Conservation (phyloP, 257 asterid species). For the Paraleonurus japonicus region DNA sequence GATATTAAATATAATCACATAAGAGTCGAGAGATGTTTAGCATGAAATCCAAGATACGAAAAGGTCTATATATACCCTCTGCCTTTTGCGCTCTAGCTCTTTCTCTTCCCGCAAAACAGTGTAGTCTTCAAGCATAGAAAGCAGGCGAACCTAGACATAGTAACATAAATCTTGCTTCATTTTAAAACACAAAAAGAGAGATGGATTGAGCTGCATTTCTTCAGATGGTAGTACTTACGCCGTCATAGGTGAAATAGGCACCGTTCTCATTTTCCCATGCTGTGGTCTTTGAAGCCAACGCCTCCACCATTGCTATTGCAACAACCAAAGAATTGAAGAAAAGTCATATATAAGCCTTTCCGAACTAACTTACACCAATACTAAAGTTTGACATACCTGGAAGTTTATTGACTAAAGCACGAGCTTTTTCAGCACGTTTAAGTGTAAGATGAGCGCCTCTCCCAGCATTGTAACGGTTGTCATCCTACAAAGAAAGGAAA, state of each 20-base stretch:
- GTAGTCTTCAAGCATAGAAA: constrained; percentile 85
- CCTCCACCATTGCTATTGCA: constrained; percentile 80
- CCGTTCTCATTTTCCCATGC: constrained; percentile 95
- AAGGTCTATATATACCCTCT: constrained; percentile 53
- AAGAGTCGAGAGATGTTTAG: constrained; percentile 18
- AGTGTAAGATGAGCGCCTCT: constrained; percentile 95
- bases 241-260: constrained; percentile 74
- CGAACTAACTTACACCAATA: not conserved
- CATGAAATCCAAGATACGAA: constrained; percentile 1
- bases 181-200: not conserved
- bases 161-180: not conserved
- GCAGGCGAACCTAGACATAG: constrained; percentile 62
- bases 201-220: not conserved
- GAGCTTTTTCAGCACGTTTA: constrained; percentile 98
- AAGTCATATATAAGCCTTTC: not conserved
- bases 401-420: constrained; percentile 79
- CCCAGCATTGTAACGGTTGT: constrained; percentile 95
- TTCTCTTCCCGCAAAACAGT: constrained; percentile 72
- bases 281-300: constrained; percentile 69
- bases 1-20: constrained; percentile 18
- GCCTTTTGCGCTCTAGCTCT: constrained; percentile 83
- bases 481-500: constrained; percentile 56
- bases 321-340: constrained; percentile 7
- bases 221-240: constrained; percentile 48
- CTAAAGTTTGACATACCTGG: constrained; percentile 59